phyloP scores from a whole-genome alignment of 805 yeast species.

The Trichomonascus vanleenenianus region DNA sequence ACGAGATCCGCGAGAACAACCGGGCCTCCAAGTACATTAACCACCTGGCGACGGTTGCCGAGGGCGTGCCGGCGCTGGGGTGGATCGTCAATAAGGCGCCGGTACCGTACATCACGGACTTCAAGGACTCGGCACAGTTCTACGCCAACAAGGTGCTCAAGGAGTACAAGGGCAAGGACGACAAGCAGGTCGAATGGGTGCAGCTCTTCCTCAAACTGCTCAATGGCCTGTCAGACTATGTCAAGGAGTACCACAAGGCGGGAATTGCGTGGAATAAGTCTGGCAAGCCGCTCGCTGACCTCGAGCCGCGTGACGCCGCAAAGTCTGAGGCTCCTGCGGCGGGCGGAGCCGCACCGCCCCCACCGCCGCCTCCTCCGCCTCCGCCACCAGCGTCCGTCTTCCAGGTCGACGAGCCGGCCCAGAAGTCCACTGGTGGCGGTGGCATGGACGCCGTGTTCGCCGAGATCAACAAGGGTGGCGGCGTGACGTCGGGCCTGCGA shows the following conservation, averaged over 20 bases:
- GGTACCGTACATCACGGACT: constrained; percentile 60
- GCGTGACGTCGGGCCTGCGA: constrained; percentile 75
- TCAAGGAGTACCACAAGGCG: constrained; percentile 67
- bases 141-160: constrained; percentile 89
- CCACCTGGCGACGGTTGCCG: constrained; percentile 76
- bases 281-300: constrained; percentile 52
- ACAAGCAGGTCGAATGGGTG: constrained; percentile 75
- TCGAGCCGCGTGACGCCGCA: constrained; percentile 10
- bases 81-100: constrained; percentile 84
- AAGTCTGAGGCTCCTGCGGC: constrained; percentile 24
- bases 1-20: constrained; percentile 63
- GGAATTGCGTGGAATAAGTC: constrained; percentile 76
- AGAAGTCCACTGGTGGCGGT: constrained; percentile 26
- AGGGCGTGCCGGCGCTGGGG: constrained; percentile 83
- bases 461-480: constrained; percentile 80
- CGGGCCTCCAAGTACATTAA: constrained; percentile 58
- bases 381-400: constrained; percentile 74
- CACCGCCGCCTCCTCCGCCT: constrained; percentile 92
- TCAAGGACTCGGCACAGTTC: constrained; percentile 85
- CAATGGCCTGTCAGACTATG: constrained; percentile 63
- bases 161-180: constrained; percentile 68
- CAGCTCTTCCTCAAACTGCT: constrained; percentile 53
- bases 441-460: constrained; percentile 88
- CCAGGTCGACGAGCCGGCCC: constrained; percentile 22
- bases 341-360: constrained; percentile 38